phyloP scores from a whole-genome alignment of 768 basidiomycete species.

The Tulasnella sp. region DNA sequence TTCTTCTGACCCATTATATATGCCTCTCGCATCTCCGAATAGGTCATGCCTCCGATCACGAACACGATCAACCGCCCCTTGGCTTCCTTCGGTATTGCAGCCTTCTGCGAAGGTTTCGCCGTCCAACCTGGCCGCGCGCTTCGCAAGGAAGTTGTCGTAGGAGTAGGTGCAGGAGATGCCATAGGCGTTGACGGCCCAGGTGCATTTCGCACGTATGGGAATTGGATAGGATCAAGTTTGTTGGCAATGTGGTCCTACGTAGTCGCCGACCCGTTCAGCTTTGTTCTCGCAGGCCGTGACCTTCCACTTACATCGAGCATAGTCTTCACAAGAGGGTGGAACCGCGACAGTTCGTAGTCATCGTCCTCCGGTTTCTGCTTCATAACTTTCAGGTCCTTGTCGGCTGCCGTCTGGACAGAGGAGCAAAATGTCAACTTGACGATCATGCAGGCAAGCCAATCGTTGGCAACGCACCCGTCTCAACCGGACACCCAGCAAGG shows the following conservation, averaged over 20 bases:
- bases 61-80: conserved; percentile 80
- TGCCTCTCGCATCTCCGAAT: conserved; percentile 87
- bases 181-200: conserved; percentile 41
- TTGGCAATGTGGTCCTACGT: conserved; percentile 74
- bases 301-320: conserved; percentile 67
- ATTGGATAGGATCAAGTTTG: conserved; percentile 70
- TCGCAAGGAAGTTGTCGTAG: conserved; percentile 64
- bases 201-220: conserved; percentile 85
- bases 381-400: conserved; percentile 73
- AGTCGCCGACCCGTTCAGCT: neutral
- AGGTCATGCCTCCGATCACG: conserved; percentile 91
- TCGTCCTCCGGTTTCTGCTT: conserved; percentile 83
- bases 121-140: conserved; percentile 91
- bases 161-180: neutral
- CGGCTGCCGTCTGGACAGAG: conserved; percentile 57
- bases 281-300: neutral
- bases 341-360: conserved; percentile 95
- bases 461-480: conserved; percentile 56
- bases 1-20: conserved; percentile 71
- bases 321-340: conserved; percentile 74
- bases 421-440: neutral
- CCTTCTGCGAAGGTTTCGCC: conserved; percentile 53
- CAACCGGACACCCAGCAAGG: conserved; percentile 77
- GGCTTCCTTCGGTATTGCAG: conserved; percentile 48
- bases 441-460: neutral